These are phyloP conservation scores for Leccinum olivaceoglutinosum DNA, from an alignment of 1,284 basidiomycete species.

Conservation along the genomic window DNA sequence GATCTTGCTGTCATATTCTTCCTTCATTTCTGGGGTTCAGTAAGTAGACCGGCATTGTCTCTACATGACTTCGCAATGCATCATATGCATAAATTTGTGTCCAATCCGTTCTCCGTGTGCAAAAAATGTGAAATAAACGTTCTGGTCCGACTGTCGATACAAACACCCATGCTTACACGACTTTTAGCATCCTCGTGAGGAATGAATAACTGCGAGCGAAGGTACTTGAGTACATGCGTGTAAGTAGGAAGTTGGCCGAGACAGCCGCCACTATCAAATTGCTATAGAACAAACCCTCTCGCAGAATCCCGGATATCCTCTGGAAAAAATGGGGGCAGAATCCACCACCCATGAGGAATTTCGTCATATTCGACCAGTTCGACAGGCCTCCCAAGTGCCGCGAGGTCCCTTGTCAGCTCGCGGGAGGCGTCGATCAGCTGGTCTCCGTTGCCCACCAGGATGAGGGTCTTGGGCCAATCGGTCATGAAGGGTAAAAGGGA, in stretches of 20 bases:
- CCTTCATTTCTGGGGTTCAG: no score
- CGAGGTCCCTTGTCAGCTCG: conserved; percentile 9
- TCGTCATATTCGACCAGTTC: conserved; percentile 26
- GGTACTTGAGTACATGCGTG: background rate
- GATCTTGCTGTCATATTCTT: no score
- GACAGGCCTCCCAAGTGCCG: background rate
- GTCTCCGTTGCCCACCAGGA: conserved; percentile 21
- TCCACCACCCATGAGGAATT: conserved; percentile 24
- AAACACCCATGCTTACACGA: no score
- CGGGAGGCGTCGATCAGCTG: conserved; percentile 12
- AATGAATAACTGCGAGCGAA: background rate
- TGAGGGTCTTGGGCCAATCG: conserved; percentile 22
- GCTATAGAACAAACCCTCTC: conserved; percentile 12
- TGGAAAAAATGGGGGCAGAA: conserved; percentile 13
- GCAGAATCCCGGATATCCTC: conserved; percentile 12
- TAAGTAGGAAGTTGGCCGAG: background rate
- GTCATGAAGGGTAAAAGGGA: conserved; percentile 14
- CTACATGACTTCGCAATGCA: background rate
- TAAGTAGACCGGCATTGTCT: no score
- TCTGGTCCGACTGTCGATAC: background rate
- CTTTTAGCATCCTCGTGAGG: background rate
- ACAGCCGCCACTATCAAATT: background rate
- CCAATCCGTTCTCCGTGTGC: background rate
- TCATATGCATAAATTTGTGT: background rate
- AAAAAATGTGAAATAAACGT: background rate